phyloP scores from a whole-genome alignment of 257 asterid species.

The Solanum tarapatanum region DNA sequence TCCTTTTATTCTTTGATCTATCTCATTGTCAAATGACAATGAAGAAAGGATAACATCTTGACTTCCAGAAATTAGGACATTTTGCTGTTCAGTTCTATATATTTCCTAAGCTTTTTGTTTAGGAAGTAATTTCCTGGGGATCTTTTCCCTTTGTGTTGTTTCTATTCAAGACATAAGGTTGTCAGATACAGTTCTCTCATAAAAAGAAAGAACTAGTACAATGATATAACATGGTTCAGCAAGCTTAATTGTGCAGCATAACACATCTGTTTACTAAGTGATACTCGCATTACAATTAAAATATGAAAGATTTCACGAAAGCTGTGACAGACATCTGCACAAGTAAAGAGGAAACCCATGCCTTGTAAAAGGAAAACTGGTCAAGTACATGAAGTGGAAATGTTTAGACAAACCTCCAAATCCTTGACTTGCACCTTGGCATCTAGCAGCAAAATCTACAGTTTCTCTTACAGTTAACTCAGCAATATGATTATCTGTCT shows the following conservation, averaged over 20 bases:
- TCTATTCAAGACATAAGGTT: background rate
- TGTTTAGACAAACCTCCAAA: constrained; percentile 39
- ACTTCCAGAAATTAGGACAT: background rate
- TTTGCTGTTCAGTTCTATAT: background rate
- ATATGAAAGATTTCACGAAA: background rate
- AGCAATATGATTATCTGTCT: constrained; percentile 81
- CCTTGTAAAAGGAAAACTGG: background rate
- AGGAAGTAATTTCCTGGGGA: background rate
- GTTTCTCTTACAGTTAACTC: constrained; percentile 92
- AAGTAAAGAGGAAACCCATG: background rate
- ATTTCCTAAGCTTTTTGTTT: background rate
- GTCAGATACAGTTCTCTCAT: background rate
- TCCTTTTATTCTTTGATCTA: background rate
- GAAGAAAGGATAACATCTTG: background rate
- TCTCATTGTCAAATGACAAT: background rate
- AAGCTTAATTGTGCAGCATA: background rate
- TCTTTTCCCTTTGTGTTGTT: background rate
- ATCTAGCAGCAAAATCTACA: constrained; percentile 82
- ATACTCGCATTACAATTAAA: background rate
- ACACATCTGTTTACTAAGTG: background rate
- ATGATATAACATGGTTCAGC: background rate
- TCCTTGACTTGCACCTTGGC: constrained; percentile 76
- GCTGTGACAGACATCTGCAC: background rate
- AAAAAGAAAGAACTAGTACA: background rate
- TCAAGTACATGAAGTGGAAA: background rate